These are phyloP conservation scores for Babesia caballi DNA, from an alignment of 169 alveolate genomes.

Conservation along the genomic window DNA sequence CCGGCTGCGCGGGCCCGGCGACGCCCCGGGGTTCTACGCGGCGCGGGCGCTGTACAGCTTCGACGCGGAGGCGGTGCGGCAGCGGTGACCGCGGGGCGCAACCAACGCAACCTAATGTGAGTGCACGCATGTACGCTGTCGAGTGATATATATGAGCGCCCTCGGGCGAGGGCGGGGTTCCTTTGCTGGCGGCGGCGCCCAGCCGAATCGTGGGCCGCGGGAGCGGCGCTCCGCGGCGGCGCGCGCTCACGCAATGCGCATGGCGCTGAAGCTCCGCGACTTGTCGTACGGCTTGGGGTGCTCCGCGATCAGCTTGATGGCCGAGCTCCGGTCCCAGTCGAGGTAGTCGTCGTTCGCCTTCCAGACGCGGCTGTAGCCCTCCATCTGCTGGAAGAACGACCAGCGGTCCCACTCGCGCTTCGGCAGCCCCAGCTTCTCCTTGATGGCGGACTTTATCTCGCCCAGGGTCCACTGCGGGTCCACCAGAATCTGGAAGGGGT, in stretches of 20 bases:
- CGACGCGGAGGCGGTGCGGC: constrained; percentile 12
- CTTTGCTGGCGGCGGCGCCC: constrained; percentile 12
- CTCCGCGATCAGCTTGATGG: constrained; percentile 58
- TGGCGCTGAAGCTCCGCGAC: constrained; percentile 33
- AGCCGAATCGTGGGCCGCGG: not conserved
- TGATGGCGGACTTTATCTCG: constrained; percentile 50
- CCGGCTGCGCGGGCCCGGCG: constrained; percentile 1
- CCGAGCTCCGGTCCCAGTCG: constrained; percentile 55
- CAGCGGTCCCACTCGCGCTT: constrained; percentile 68
- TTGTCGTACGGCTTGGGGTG: constrained; percentile 64
- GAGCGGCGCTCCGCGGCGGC: not conserved
- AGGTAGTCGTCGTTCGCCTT: constrained; percentile 67
- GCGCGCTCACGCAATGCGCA: constrained; percentile 59
- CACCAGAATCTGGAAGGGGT: constrained; percentile 60
- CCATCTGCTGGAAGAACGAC: constrained; percentile 63
- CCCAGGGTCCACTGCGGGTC: constrained; percentile 51
- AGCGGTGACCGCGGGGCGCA: not conserved
- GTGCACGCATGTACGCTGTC: too few species aligned
- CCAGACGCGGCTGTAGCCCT: constrained; percentile 51
- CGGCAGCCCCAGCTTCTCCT: constrained; percentile 40
- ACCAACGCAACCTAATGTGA: too few species aligned
- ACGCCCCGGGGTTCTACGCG: constrained; percentile 18
- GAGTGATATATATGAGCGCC: too few species aligned
- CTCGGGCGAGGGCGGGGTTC: too few species aligned
- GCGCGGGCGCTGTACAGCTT: constrained; percentile 30